Conservation (phyloP, 495 filamentous ascomycete genomes). For the Terfezia claveryi region DNA sequence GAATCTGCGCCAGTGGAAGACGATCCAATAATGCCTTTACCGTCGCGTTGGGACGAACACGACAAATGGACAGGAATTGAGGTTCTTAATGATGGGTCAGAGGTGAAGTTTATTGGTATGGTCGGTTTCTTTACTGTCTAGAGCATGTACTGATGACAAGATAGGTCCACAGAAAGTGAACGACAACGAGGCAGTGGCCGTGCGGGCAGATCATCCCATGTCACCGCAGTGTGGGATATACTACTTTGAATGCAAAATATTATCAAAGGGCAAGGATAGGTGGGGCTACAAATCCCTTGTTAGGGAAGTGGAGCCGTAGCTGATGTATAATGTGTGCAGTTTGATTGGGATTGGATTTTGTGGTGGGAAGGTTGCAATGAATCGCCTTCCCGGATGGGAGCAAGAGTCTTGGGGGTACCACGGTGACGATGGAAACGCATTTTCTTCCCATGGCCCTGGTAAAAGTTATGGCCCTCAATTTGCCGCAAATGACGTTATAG, state of each 20-base stretch:
- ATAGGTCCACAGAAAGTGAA: slow-evolving; percentile 34
- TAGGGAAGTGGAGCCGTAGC: not conserved
- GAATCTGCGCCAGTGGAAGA: slow-evolving; percentile 46
- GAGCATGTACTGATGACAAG: not conserved
- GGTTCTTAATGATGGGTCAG: slow-evolving; percentile 47
- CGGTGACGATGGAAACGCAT: slow-evolving; percentile 82
- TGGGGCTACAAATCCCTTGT: slow-evolving; percentile 26
- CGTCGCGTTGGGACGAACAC: slow-evolving; percentile 57
- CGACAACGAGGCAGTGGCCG: slow-evolving; percentile 66
- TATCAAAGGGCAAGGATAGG: slow-evolving; percentile 73
- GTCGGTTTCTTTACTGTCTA: slow-evolving; percentile 5
- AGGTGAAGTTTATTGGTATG: slow-evolving; percentile 45
- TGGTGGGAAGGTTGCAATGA: slow-evolving; percentile 46
- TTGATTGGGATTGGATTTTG: slow-evolving; percentile 84
- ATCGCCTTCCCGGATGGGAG: slow-evolving; percentile 82
- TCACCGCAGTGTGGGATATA: slow-evolving; percentile 83
- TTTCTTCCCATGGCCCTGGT: slow-evolving; percentile 49
- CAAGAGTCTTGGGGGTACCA: slow-evolving; percentile 93
- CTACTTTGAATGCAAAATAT: slow-evolving; percentile 84
- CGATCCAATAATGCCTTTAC: slow-evolving; percentile 42
- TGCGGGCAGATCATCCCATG: slow-evolving; percentile 76
- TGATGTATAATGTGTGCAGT: slow-evolving; percentile 20
- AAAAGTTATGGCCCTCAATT: slow-evolving; percentile 59
- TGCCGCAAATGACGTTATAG: slow-evolving; percentile 54
- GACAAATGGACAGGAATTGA: slow-evolving; percentile 61